These are phyloP conservation scores for Paramecium tetraurelia DNA, from an alignment of 73 alveolate genomes.

Conservation along the genomic window DNA sequence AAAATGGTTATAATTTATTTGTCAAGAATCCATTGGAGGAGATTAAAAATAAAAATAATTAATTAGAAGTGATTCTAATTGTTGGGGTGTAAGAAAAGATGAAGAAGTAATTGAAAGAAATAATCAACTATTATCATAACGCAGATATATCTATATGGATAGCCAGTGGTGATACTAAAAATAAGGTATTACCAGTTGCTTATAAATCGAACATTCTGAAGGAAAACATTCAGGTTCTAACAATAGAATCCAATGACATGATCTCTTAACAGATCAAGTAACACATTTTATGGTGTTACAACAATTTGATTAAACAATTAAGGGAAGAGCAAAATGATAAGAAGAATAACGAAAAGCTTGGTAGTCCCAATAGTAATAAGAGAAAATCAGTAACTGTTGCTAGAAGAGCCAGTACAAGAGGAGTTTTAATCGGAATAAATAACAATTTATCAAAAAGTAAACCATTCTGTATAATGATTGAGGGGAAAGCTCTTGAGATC, in stretches of 20 bases:
- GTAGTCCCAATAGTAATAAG: not conserved
- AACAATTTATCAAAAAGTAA: not conserved
- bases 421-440: not conserved
- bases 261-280: not conserved
- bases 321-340: not conserved
- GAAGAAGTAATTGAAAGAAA: not conserved
- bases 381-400: not conserved
- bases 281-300: not conserved
- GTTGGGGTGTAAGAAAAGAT: not conserved
- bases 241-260: not conserved
- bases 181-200: conserved; percentile 24
- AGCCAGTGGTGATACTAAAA: conserved; percentile 22
- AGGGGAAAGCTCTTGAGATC: not conserved
- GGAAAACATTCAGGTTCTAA: not conserved
- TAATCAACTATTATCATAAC: not conserved
- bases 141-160: conserved; percentile 21
- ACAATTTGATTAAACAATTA: not conserved
- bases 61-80: not conserved
- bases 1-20: not conserved
- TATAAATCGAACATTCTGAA: not conserved
- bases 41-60: not conserved
- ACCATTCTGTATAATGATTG: not conserved
- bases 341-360: not conserved
- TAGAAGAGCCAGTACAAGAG: not conserved
- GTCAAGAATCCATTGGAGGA: not conserved